Conservation (phyloP, 306 rosid genomes). For the Castanospermum australe region DNA sequence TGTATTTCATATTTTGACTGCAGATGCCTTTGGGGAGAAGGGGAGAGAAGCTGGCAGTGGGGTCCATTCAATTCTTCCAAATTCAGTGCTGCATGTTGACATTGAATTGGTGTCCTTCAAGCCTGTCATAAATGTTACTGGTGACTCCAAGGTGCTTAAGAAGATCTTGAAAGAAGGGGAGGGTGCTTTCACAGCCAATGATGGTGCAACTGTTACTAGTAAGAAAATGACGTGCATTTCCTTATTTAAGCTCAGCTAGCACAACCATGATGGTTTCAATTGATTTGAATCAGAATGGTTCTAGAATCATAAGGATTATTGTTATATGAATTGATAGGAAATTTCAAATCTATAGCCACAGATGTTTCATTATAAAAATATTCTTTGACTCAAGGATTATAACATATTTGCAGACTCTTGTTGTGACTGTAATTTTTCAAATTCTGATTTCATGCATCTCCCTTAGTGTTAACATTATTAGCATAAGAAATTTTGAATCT, state of each 20-base stretch:
- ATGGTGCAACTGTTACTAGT: conserved; percentile 69
- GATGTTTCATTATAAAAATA: background rate
- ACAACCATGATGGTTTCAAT: background rate
- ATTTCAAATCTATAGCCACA: background rate
- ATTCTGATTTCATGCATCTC: background rate
- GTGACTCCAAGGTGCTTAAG: conserved; percentile 66
- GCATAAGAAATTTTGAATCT: background rate
- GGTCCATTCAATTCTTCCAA: conserved; percentile 41
- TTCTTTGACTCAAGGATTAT: conserved; percentile 11
- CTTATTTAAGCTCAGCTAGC: background rate
- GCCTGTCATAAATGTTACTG: conserved; percentile 64
- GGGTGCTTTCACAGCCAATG: conserved; percentile 52
- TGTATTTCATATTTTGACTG: conserved; percentile 13
- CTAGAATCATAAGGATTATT: background rate
- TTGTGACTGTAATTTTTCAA: background rate
- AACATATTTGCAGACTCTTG: background rate
- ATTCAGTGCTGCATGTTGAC: conserved; percentile 54
- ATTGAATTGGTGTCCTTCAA: conserved; percentile 66
- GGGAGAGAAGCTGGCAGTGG: conserved; percentile 46
- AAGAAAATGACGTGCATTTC: conserved; percentile 21
- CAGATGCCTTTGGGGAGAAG: conserved; percentile 60
- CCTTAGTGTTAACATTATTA: background rate
- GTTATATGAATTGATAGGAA: background rate
- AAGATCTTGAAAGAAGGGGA: conserved; percentile 69
- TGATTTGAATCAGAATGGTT: conserved; percentile 14